A percentile compares a stretch with the other conserved stretches of the same genome.
Evolutionary conservation across 2,329 filamentous ascomycete genomes (phyloP).

Genomic region (Ophiostoma himal-ulmi): DNA sequence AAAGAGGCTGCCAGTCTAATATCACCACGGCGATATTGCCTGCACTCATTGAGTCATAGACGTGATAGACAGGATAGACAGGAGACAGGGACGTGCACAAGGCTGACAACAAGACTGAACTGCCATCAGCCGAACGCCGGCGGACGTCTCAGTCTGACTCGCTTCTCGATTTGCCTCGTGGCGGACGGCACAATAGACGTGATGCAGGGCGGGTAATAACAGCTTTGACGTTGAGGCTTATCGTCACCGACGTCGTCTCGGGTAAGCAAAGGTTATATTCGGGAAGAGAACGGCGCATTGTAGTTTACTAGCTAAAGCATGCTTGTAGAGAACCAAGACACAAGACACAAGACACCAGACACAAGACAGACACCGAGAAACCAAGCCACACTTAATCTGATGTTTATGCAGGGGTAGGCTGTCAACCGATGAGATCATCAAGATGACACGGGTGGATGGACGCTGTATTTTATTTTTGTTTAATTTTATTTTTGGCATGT

Average conservation of each 20-base stretch:
- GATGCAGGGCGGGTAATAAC: background rate
- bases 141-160: too few relatives aligned
- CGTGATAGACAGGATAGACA: too few relatives aligned
- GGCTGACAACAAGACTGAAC: background rate
- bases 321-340: too few relatives aligned
- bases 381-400: slow-evolving; percentile 3
- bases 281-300: too few relatives aligned
- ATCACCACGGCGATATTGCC: background rate
- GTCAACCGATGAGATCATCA: background rate
- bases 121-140: too few relatives aligned
- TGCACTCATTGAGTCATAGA: too few relatives aligned
- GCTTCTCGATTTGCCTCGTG: too few relatives aligned
- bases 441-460: background rate
- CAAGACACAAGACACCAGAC: background rate
- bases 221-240: background rate
- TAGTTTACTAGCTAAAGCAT: too few relatives aligned
- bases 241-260: background rate
- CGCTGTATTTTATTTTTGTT: background rate
- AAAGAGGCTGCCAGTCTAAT: background rate
- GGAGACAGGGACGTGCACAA: background rate
- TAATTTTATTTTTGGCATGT: background rate
- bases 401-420: background rate
- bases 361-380: background rate
- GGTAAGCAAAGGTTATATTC: background rate
- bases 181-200: too few relatives aligned